A percentile compares a stretch with the other conserved stretches of the same genome.
Conservation (phyloP, 805 yeast genomes). For the Yarrowia yakushimensis region DNA sequence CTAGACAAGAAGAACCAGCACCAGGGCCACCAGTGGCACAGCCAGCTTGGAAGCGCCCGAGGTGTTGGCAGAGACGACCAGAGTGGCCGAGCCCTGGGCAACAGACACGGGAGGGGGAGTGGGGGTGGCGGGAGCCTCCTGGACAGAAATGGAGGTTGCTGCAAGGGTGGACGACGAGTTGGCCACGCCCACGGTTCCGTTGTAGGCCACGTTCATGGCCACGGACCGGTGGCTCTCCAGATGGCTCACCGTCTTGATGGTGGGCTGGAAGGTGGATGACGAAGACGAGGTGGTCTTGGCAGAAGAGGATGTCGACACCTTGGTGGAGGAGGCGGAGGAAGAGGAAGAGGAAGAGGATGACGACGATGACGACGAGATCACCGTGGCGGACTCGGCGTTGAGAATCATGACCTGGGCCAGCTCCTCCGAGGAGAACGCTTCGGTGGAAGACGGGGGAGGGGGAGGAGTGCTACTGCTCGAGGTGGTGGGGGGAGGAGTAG, state of each 20-base stretch:
- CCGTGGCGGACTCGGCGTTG: neutral
- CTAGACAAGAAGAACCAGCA: neutral
- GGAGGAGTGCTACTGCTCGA: neutral
- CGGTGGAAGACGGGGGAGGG: neutral
- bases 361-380: neutral
- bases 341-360: neutral
- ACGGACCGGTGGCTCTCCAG: neutral
- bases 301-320: neutral
- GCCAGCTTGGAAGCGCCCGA: conserved; percentile 5
- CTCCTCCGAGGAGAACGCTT: neutral
- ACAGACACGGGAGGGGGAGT: neutral
- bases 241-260: conserved; percentile 14
- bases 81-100: neutral
- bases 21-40: neutral
- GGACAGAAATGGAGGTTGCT: neutral
- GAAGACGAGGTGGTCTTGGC: neutral
- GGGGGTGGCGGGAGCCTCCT: neutral
- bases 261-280: conserved; percentile 7
- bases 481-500: neutral
- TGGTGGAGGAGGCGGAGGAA: neutral
- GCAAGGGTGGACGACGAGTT: neutral
- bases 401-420: conserved; percentile 12
- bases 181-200: neutral
- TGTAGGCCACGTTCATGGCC: conserved; percentile 20
- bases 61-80: neutral